Evolutionary conservation across 2,329 filamentous ascomycete species (phyloP), one percentile per base, ranked within the genome.

Genomic region (Aspergillus quadrilineatus): DNA sequence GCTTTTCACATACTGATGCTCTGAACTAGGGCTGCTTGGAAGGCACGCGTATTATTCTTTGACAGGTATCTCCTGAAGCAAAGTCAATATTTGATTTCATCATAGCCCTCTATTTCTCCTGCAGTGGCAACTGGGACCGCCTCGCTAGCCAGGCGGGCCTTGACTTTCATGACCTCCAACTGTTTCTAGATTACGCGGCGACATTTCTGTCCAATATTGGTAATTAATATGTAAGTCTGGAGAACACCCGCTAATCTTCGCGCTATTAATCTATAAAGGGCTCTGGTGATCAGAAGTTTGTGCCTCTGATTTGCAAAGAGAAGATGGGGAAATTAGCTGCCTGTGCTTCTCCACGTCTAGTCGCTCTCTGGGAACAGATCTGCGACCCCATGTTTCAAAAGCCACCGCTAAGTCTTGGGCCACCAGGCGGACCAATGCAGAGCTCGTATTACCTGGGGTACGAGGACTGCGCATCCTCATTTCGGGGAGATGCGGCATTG

Each of bases 41-140:
- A 43, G 81, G 81, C 6, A 78, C 78, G 4, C 72, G 81, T 45
- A 76, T 83, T 50, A 78, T 82, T 47, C 73, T 83, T 29, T 78
- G 80, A 41, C 81, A 83, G 65, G 72, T 80, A 29, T 82, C 79
- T 4, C 73, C 76, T 30, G 81, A 83, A 63, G 77, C 78, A 4
- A 79, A 80, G 60, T 64, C 66, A 39, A 81, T 83, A 54, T 82
- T 82, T 62, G 81, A 84, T 65, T 79, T 83, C 66, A 81, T 83
- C 44, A 50, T 63, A 3, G 28, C 17, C 7, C 46, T 83, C 8
- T 77, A 82, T 66, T 75, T 76, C 58, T 65, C 71, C 50, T 75
- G 73, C 65, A 70, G 76, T 48, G 81, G 81, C 30, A 73, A 82
- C 61, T 83, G 82, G 75, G 69, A 77, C 36, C 64, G 68, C 9